Evolutionary conservation across 2,329 filamentous ascomycete species (phyloP), one percentile per base, ranked within the genome.

Genomic region (Didymella exigua): DNA sequence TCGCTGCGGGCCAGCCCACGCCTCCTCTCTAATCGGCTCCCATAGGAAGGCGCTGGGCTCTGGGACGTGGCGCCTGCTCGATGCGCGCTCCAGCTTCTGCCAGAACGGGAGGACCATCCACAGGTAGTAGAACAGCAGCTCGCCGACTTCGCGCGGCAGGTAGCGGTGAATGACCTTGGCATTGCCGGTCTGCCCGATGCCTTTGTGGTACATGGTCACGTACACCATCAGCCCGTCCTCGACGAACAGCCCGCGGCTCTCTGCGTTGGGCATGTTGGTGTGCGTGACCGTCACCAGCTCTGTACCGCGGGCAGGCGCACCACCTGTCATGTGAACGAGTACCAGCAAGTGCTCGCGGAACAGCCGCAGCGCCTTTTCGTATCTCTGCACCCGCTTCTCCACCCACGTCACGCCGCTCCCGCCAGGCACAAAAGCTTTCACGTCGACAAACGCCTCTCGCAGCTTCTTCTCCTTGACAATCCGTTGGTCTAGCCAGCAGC

Each of bases 151-250:
- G 1, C 14, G 14, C 11, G 11, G 34, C 16, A 40, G 23, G 13
- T 40, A 40, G 23, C 13, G 14, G 37, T 40, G 23, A 2, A 41
- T 29, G 8, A 41, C 36, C 41, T 56, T 51, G 13, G 19, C 36
- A 2, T 23, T 42, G 9, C 26, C 19, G 13, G 18, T 37, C 1
- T 24, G 4, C 41, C 27, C 13, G 21, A 52, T 50, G 9, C 42
- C 42, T 44, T 56, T 56, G 16, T 56, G n/a, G 53, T 56, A 56
- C 29, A 29, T 29, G 6, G 54, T 56, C 10, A 56, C 33, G n/a
- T 38, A 51, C 18, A 45, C 54, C 26, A 57, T 37, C 18, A 57
- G 16, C 21, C 54, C 18, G 40, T 53, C 33, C 29, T 57, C 21
- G 18, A 57, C 24, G 26, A 57, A 54, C 16, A 57, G 4, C 8